A percentile compares a stretch with the other conserved stretches of the same genome.
phyloP scores from a whole-genome alignment of 495 filamentous ascomycete species.

The Xylaria cubensis region DNA sequence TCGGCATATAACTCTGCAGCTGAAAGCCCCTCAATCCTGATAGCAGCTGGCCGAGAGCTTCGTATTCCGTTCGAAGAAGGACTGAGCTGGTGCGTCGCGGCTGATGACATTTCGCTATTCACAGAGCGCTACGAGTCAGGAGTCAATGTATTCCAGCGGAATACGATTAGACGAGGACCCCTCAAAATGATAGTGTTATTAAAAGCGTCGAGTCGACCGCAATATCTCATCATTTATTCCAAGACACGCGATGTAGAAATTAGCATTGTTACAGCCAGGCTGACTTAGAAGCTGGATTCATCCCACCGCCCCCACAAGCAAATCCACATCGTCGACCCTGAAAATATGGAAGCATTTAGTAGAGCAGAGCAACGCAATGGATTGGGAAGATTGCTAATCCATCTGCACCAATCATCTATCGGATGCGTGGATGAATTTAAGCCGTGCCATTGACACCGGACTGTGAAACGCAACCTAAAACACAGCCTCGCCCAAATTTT shows the following conservation, averaged over 20 bases:
- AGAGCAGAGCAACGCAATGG: background rate
- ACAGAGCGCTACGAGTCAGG: background rate
- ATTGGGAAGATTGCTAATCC: background rate
- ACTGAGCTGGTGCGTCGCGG: background rate
- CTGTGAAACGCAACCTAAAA: conserved; percentile 8
- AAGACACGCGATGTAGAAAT: background rate
- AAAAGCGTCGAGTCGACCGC: background rate
- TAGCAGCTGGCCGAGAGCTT: background rate
- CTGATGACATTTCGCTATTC: background rate
- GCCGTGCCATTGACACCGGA: conserved; percentile 20
- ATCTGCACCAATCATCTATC: background rate
- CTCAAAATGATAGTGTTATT: background rate
- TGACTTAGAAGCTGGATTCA: background rate
- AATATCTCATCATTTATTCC: background rate
- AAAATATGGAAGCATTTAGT: background rate
- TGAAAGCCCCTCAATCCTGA: background rate
- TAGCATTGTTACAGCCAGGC: background rate
- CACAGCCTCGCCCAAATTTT: conserved; percentile 12
- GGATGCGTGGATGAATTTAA: conserved; percentile 14
- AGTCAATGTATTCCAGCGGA: background rate
- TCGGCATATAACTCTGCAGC: background rate
- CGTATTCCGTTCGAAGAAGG: background rate
- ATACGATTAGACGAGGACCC: background rate
- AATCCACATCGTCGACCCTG: background rate
- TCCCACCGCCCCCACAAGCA: background rate